Base-by-base conservation (phyloP, 2,329 filamentous ascomycete genomes). In the Penicillium janthinellum region DNA sequence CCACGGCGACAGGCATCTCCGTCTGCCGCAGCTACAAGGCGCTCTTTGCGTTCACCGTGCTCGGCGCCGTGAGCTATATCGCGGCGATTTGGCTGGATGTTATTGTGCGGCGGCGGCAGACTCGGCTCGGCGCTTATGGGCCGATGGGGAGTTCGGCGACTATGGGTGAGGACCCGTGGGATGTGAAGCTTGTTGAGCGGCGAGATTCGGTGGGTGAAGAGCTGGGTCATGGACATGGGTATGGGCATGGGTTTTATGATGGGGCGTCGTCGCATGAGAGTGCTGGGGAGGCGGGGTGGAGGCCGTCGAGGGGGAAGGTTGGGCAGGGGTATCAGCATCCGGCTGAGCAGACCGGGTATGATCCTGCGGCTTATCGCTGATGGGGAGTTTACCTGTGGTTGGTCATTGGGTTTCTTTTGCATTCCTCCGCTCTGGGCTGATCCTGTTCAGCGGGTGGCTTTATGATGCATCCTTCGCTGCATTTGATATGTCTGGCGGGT, bases 1-100 rank as follows among this genome's bases (percentile, higher is more conserved):
- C 79, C n/a, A 81, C 80, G 37, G 77, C 80, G 1, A 78, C 79
- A 2, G 85, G 84, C 3, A 79, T 86, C 56, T 79, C 80, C 71
- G 78, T 87, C 49, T 87, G 85, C 68, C 73, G 82, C 55, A 75
- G 80, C 58, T 88, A 86, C 78, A 87, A 87, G 72, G 80, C 82
- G 11, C 73, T 87, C n/a, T 87, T 85, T 72, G 75, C 80, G 35
- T 87, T 87, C 69, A 77, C 79, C 4, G 66, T 84, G 31, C 62
- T 83, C 34, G 83, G 82, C 6, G 59, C 67, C n/a, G 66, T 81
- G 2, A 75, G 80, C 2, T 81, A 82, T 37, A 69, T 83, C 56
- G 72, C 78, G 11, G 78, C 81, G 7, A 68, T 84, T 39, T 67
- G 73, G 8, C 75, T 87, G 45, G 85, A 87, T 68, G 66, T 84